Evolutionary conservation across 176 grass and related monocot genomes (phyloP).

Genomic region (Eragrostis nindensis): DNA sequence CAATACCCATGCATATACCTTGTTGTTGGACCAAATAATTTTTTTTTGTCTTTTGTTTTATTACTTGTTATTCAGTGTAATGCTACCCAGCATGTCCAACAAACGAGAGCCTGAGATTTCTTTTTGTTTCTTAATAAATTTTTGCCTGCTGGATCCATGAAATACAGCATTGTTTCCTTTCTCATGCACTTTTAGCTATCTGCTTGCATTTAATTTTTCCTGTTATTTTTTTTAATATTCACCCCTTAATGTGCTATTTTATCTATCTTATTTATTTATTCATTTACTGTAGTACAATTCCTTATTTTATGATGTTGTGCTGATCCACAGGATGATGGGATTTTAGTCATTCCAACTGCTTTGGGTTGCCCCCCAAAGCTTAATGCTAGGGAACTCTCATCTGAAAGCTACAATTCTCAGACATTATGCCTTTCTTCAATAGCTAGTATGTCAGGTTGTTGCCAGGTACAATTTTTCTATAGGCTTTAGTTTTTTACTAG

Average conservation of each 20-base stretch:
- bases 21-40: not conserved
- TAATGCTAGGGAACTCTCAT: slow-evolving; percentile 75
- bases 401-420: slow-evolving; percentile 63
- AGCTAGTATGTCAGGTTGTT: slow-evolving; percentile 97
- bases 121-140: not conserved
- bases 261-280: slow-evolving; percentile 17
- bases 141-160: slow-evolving; percentile 18
- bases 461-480: slow-evolving; percentile 71
- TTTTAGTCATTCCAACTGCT: slow-evolving; percentile 90
- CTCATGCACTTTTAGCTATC: not conserved
- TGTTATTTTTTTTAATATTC: slow-evolving; percentile 3
- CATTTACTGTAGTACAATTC: not conserved
- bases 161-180: not conserved
- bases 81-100: not conserved
- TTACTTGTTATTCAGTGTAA: slow-evolving; percentile 12
- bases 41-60: slow-evolving; percentile 2
- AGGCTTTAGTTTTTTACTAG: not conserved
- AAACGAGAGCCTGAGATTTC: not conserved
- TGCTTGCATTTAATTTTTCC: slow-evolving; percentile 10
- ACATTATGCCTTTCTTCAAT: slow-evolving; percentile 68
- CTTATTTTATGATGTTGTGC: slow-evolving; percentile 34
- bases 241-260: slow-evolving; percentile 22
- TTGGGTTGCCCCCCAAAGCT: slow-evolving; percentile 88
- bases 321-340: slow-evolving; percentile 88
- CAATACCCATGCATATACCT: not conserved